Evolutionary conservation across 805 yeast species (phyloP).

Genomic region (Wickerhamomyces tratensis): DNA sequence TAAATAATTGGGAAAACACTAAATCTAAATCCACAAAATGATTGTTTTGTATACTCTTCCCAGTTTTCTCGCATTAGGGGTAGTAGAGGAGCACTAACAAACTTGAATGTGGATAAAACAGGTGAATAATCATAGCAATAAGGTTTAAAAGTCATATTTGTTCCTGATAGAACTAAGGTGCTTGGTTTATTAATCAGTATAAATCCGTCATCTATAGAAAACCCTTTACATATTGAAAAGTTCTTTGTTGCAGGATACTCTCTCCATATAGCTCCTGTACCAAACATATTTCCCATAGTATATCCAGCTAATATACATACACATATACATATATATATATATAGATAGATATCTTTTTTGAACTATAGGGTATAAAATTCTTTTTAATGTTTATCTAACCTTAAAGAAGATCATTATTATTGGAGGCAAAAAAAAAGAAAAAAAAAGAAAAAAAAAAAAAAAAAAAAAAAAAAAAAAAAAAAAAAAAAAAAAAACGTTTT

Average conservation of each 20-base stretch:
- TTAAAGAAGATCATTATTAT: too few species aligned
- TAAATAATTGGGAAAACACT: conserved; percentile 55
- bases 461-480: too few species aligned
- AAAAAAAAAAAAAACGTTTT: too few species aligned
- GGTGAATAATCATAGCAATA: conserved; percentile 25
- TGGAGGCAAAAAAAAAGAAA: too few species aligned
- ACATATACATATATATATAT: too few species aligned
- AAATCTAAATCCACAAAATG: conserved; percentile 38
- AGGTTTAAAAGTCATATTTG: conserved; percentile 18
- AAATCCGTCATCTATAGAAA: conserved; percentile 23
- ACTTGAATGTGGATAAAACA: conserved; percentile 23
- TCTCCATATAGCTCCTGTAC: conserved; percentile 13
- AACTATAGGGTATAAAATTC: too few species aligned
- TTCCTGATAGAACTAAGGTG: conserved; percentile 7
- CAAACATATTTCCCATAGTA: background rate
- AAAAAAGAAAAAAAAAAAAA: too few species aligned
- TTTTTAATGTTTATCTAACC: too few species aligned
- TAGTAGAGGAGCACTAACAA: conserved; percentile 19
- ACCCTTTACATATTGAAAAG: conserved; percentile 20
- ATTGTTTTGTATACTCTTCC: conserved; percentile 28
- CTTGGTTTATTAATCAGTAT: conserved; percentile 14
- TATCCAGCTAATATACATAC: too few species aligned
- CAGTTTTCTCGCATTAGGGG: conserved; percentile 41
- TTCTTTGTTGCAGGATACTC: conserved; percentile 1
- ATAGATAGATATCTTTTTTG: too few species aligned